Percentiles rank a stretch among this genome's conserved stretches.
Evolutionary conservation across 1,284 basidiomycete genomes (phyloP).

Genomic region (Neotropicomus parvogracilis): DNA sequence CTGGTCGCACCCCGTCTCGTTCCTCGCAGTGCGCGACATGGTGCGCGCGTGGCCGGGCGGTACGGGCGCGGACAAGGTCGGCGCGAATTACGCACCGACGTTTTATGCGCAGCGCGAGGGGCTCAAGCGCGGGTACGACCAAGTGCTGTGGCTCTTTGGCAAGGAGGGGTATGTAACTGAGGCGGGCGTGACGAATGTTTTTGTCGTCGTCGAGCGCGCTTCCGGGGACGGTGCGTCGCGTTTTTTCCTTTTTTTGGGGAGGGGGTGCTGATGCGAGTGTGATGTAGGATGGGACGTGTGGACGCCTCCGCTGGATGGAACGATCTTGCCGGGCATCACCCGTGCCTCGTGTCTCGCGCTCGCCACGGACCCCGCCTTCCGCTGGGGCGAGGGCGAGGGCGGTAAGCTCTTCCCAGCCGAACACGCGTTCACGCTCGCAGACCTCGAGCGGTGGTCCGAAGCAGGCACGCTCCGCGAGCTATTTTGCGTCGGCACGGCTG

Average conservation of each 20-base stretch:
- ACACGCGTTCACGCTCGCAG: conserved; percentile 56
- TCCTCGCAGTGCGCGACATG: conserved; percentile 65
- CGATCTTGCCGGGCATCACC: conserved; percentile 73
- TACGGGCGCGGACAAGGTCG: conserved; percentile 65
- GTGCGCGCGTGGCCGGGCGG: conserved; percentile 86
- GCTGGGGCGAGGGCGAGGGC: too few species aligned
- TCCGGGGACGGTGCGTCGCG: conserved; percentile 37
- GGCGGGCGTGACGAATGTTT: conserved; percentile 64
- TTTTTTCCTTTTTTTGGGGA: neutral
- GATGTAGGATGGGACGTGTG: conserved; percentile 52
- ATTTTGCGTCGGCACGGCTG: conserved; percentile 66
- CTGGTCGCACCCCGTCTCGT: conserved; percentile 67
- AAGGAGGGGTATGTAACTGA: conserved; percentile 38
- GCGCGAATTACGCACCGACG: conserved; percentile 67
- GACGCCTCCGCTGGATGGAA: conserved; percentile 76
- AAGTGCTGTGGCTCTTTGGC: conserved; percentile 56
- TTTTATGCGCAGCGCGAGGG: conserved; percentile 67
- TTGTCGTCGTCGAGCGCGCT: conserved; percentile 47
- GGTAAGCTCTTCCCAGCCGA: too few species aligned
- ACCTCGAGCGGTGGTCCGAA: conserved; percentile 48
- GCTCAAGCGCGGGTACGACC: conserved; percentile 65
- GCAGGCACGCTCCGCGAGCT: conserved; percentile 61
- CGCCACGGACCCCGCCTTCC: conserved; percentile 40
- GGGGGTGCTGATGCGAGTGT: too few species aligned
- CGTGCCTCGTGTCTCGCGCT: conserved; percentile 69